Evolutionary conservation across 2,329 filamentous ascomycete species (phyloP), one percentile per base, ranked within the genome.

Genomic region (Epicoccum sorghinum): DNA sequence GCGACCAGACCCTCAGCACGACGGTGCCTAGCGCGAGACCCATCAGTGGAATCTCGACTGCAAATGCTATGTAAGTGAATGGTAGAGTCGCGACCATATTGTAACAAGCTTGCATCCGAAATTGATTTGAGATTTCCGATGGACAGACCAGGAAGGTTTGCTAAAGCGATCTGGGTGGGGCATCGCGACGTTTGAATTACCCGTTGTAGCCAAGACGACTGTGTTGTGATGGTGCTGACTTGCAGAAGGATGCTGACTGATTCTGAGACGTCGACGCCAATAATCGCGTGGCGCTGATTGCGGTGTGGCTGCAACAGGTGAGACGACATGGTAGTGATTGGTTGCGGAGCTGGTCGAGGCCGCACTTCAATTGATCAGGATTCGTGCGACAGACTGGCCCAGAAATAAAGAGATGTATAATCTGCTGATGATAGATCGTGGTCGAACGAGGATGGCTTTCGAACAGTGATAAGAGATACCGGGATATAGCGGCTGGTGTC

Each of bases 21-120:
- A 70, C 66, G 3, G 62, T 64, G 10, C 43, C 48, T n/a, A 65
- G 42, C 9, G 65, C 67, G 7, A 67, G 37, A 3, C 62, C 40
- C 25, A 70, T 63, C n/a, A 69, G 39, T 4, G 66, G 67, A 7
- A 69, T 62, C 43, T 70, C 67, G 4, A 69, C 61, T 7, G 61
- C 65, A 4, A 64, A 52, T 12, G 65, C 63, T 12, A 56, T 25
- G 32, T 27, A 12, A 14, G 35, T 30, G 47, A 54, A 35, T 22
- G 36, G 32, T 29, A 9, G 23, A 23, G 27, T 33, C 18, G n/a
- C 33, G 40, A 50, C 32, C 57, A 55, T 53, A 29, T 18, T 32
- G 30, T 13, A 23, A 22, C 23, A 23, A 48, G 30, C n/a, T 18
- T 18, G 18, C 18, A 18, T 18, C 18, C 18, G 18, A 18, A 18